phyloP scores from a whole-genome alignment of 2,329 filamentous ascomycete species.

The Microsporum ferrugineum region DNA sequence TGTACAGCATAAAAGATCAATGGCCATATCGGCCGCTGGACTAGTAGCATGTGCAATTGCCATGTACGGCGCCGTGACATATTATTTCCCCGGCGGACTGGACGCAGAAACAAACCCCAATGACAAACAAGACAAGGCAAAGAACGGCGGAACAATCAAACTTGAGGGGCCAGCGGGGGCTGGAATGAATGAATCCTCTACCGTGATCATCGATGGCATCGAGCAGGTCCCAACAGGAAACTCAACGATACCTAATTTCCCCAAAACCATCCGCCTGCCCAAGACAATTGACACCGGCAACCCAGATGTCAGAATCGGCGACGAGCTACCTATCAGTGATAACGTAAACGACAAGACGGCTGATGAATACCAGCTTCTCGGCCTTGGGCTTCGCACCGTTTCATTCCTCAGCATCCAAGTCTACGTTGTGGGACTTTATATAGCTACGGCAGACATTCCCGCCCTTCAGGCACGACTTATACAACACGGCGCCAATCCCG shows the following conservation, averaged over 20 bases:
- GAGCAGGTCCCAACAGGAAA: conserved; percentile 75
- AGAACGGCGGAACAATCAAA: conserved; percentile 20
- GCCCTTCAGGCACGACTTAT: conserved; percentile 68
- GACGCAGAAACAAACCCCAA: conserved; percentile 2
- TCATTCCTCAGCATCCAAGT: conserved; percentile 85
- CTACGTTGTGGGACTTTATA: conserved; percentile 87
- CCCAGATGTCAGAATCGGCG: conserved; percentile 26
- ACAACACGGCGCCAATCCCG: conserved; percentile 47
- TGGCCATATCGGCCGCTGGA: conserved; percentile 26
- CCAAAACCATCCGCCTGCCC: conserved; percentile 56
- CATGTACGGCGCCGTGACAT: conserved; percentile 33
- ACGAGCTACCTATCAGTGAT: conserved; percentile 23
- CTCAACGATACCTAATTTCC: conserved; percentile 66
- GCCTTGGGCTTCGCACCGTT: conserved; percentile 77
- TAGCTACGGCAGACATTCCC: conserved; percentile 71
- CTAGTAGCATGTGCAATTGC: conserved; percentile 30
- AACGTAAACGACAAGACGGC: conserved; percentile 33
- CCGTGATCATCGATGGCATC: conserved; percentile 45
- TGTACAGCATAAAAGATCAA: conserved; percentile 23
- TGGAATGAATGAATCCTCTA: conserved; percentile 26
- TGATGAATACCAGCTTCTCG: conserved; percentile 74
- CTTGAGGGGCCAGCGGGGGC: conserved; percentile 28
- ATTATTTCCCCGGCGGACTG: conserved; percentile 20
- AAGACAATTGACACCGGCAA: conserved; percentile 26
- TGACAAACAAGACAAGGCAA: conserved; percentile 3